Base-by-base conservation (phyloP, 1,284 basidiomycete genomes). In the Cutaneotrichosporon cavernicola region DNA sequence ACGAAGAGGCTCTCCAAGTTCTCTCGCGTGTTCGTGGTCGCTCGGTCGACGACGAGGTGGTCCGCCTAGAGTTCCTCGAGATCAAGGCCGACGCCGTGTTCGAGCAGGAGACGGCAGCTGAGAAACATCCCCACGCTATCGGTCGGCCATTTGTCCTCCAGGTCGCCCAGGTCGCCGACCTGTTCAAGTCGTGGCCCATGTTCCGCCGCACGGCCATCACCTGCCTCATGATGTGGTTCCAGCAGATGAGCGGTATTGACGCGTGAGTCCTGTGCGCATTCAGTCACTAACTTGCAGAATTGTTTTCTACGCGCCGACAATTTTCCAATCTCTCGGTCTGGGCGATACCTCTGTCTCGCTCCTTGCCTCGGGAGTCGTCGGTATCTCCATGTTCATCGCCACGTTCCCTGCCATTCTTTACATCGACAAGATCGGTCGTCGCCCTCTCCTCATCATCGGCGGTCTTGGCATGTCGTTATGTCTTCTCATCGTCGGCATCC, bases 31-130 rank as follows among this genome's bases (percentile, higher is more conserved):
- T 87, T 9, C 86, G 89, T 46, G 74, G 81, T 8, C 80, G 86
- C 31, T 81, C 87, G 4, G 76, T 83, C 16, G 83, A 88, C 64
- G 82, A 85, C 31, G 87, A 89, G 50, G 76, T 89, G 16, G 86
- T 91, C 16, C 86, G 87, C 66, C 87, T 90, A 62, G 89, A 91
- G 72, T 90, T 86, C 77, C 80, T 90, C 85, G 89, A 90, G 77
- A 89, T 91, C 81, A 87, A 86, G 67, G 88, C 88, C 0, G 87
- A 90, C 72, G 82, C 86, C 70, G 65, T 88, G 10, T 90, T 90
- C 68, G 70, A 69, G 52, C 13, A 62, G 47, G 68, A 70, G 62
- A 56, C 31, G 5, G 58, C 64, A 4, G 65, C 60, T 16, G 52
- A 66, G 49, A 56, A 61, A 32, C 65, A 58, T 62, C 69, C 69